phyloP scores from a whole-genome alignment of 2,329 filamentous ascomycete genomes.

The Cladosporium sp. region DNA sequence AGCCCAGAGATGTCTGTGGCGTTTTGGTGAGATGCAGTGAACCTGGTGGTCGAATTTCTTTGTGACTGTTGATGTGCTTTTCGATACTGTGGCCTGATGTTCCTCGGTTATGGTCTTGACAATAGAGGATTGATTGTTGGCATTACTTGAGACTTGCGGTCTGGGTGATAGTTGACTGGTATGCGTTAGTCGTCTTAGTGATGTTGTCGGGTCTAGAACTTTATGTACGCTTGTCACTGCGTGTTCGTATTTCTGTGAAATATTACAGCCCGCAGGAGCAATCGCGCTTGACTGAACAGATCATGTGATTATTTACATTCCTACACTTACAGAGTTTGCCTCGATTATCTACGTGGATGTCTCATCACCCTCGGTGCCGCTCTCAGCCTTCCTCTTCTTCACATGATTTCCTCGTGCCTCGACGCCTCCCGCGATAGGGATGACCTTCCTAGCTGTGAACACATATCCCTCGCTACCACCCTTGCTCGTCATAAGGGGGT shows the following conservation, averaged over 20 bases:
- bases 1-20: background rate
- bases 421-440: constrained; percentile 76
- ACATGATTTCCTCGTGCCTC: constrained; percentile 75
- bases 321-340: background rate
- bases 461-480: constrained; percentile 90
- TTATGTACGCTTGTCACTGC: background rate
- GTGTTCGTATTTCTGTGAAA: background rate
- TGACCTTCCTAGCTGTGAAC: constrained; percentile 77
- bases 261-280: background rate
- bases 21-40: background rate
- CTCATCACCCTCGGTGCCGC: background rate
- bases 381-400: constrained; percentile 63
- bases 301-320: background rate
- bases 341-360: background rate
- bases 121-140: background rate
- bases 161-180: background rate
- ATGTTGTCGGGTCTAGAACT: background rate
- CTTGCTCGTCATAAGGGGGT: constrained; percentile 86
- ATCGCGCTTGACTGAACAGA: background rate
- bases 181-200: background rate
- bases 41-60: background rate
- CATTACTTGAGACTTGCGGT: background rate
- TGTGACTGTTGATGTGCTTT: background rate
- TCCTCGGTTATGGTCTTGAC: background rate
- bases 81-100: background rate